Base-by-base conservation (phyloP, 352 stramenopile genomes). In the Phytophthora pinifolia region DNA sequence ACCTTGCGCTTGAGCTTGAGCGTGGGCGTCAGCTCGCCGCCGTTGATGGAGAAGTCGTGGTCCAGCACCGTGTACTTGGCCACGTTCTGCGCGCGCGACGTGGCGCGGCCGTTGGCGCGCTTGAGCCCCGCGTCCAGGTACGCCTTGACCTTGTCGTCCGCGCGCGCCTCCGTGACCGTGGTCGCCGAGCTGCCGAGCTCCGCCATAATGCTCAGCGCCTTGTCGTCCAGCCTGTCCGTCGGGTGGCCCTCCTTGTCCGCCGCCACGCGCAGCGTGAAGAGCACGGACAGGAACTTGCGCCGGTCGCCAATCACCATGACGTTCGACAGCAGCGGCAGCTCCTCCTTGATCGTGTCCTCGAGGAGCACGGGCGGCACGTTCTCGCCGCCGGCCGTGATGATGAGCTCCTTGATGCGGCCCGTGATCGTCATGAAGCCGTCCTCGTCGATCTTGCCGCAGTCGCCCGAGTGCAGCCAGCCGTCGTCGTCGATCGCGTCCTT, bases 1-100 rank as follows among this genome's bases (percentile, higher is more conserved):
- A 97, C 42, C 62, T 88, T 88, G 50, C 95, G 90, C 85, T 98
- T 98, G 35, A 98, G 73, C 75, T 99, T 99, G 55, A 98, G 77
- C 59, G 96, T 98, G 31, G 96, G 92, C 43, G 95, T 98, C n/a
- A 99, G 74, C 62, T 98, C 94, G 52, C 91, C 88, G 38, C 76
- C 88, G 39, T 65, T 59, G 34, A 98, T 89, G 32, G 82, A 94
- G 56, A 98, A 98, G 71, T 98, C 91, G 46, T 72, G 78, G 47
- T 92, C 74, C 15, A 98, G 64, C 36, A 97, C 72, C 46, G 75
- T 59, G 64, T 82, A 97, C 74, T 97, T 97, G 62, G 64, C 79
- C 10, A 97, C 62, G 59, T 80, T 88, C 63, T 94, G 82, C 41
- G 86, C 84, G 47, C 83, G 84, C 58, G 84, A 94, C n/a, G 83